phyloP scores from a whole-genome alignment of 495 filamentous ascomycete species.

The Daldinia caldariorum region DNA sequence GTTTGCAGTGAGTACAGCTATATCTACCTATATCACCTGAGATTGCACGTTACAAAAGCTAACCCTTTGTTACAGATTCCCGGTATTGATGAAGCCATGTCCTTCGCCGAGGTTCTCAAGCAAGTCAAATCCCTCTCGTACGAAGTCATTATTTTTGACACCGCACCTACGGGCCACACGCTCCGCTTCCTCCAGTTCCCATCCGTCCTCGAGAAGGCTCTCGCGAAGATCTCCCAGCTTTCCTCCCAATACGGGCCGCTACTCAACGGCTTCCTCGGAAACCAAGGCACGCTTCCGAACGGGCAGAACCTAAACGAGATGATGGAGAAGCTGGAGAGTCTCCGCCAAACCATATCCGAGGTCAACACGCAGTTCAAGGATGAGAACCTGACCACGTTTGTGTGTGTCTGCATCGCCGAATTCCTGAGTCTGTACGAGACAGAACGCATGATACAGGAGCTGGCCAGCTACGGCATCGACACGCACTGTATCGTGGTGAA shows the following conservation, averaged over 20 bases:
- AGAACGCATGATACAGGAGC: conserved; percentile 99
- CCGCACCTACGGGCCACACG: conserved; percentile 97
- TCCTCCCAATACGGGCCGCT: conserved; percentile 95
- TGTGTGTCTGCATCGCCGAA: conserved; percentile 98
- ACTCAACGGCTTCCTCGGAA: conserved; percentile 89
- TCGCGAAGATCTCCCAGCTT: conserved; percentile 94
- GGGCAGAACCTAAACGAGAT: conserved; percentile 91
- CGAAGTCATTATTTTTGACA: conserved; percentile 99
- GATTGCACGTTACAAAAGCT: conserved; percentile 26
- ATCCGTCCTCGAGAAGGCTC: conserved; percentile 96
- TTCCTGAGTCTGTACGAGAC: conserved; percentile 98
- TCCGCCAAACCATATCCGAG: conserved; percentile 91
- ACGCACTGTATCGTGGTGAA: conserved; percentile 98
- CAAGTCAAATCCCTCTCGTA: conserved; percentile 99
- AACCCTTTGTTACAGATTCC: conserved; percentile 72
- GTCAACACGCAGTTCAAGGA: conserved; percentile 99
- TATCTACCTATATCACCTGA: not conserved
- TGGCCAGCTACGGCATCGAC: conserved; percentile 92
- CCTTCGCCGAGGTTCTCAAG: conserved; percentile 97
- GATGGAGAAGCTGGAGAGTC: conserved; percentile 90
- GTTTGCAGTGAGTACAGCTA: conserved; percentile 61
- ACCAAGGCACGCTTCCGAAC: conserved; percentile 81
- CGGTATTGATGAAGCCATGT: conserved; percentile 99
- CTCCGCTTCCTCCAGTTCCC: conserved; percentile 99
- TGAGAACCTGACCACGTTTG: conserved; percentile 93